Conservation (phyloP, 169 alveolate genomes). For the Cryptosporidium tyzzeri region DNA sequence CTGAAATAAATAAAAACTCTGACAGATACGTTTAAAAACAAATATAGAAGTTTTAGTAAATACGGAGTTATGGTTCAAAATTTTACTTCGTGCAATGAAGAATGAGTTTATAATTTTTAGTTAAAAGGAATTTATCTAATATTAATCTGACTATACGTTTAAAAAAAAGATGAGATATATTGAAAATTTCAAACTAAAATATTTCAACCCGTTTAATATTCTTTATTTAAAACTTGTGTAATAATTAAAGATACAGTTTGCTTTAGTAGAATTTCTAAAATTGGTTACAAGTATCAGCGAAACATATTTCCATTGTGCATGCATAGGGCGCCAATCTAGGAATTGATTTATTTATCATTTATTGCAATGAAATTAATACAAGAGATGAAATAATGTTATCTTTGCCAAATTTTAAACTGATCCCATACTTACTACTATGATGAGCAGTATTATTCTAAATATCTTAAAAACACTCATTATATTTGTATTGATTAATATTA, state of each 20-base stretch:
- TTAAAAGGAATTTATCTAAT: too few species aligned
- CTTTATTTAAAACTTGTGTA: too few species aligned
- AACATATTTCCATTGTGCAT: neutral
- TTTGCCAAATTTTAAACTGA: neutral
- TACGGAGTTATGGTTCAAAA: too few species aligned
- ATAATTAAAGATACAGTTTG: neutral
- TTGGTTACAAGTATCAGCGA: neutral
- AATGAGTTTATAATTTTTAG: too few species aligned
- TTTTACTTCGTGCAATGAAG: too few species aligned
- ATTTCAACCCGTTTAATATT: too few species aligned
- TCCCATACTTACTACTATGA: neutral
- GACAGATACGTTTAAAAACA: too few species aligned
- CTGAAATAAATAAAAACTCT: neutral
- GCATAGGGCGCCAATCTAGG: slow-evolving; percentile 56
- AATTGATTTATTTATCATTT: neutral
- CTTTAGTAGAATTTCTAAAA: neutral
- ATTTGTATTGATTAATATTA: neutral
- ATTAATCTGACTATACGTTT: neutral
- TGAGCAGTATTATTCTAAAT: neutral
- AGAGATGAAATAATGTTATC: neutral
- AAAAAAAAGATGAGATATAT: neutral
- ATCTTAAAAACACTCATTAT: neutral
- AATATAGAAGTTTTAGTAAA: too few species aligned
- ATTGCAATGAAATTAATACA: neutral
- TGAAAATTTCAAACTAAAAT: too few species aligned